Evolutionary conservation across 2,329 filamentous ascomycete species (phyloP).

Genomic region (Penicillium verrucosum): DNA sequence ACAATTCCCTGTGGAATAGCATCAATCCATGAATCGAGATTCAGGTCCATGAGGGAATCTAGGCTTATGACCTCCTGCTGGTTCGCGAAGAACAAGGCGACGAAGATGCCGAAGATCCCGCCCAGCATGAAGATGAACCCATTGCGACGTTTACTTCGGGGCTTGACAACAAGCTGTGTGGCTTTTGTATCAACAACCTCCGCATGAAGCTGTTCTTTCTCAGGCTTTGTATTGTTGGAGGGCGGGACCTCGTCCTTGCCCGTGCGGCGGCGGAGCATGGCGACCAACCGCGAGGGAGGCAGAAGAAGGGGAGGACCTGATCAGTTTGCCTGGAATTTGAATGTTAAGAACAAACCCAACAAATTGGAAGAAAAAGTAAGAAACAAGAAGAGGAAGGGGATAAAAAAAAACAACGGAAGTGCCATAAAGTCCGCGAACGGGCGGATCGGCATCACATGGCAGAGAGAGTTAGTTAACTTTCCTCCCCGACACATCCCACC

Average conservation of each 20-base stretch:
- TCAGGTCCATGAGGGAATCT: constrained; percentile 66
- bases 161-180: constrained; percentile 36
- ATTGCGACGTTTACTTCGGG: constrained; percentile 66
- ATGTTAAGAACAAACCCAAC: neutral
- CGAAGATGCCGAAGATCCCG: constrained; percentile 83
- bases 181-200: constrained; percentile 19
- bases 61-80: constrained; percentile 87
- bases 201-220: constrained; percentile 20
- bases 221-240: constrained; percentile 13
- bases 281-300: constrained; percentile 17
- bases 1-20: constrained; percentile 82
- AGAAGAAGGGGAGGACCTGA: constrained; percentile 1
- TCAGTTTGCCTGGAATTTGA: constrained; percentile 3
- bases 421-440: constrained; percentile 12
- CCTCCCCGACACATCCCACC: neutral
- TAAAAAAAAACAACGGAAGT: constrained; percentile 8
- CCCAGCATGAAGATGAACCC: constrained; percentile 84
- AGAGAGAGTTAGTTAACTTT: constrained; percentile 5
- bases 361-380: neutral
- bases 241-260: constrained; percentile 34
- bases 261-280: constrained; percentile 43
- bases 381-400: constrained; percentile 4
- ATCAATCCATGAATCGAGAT: constrained; percentile 82
- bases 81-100: constrained; percentile 84
- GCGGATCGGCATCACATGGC: constrained; percentile 27